phyloP scores from a whole-genome alignment of 169 alveolate genomes.

The Eimeria maxima region DNA sequence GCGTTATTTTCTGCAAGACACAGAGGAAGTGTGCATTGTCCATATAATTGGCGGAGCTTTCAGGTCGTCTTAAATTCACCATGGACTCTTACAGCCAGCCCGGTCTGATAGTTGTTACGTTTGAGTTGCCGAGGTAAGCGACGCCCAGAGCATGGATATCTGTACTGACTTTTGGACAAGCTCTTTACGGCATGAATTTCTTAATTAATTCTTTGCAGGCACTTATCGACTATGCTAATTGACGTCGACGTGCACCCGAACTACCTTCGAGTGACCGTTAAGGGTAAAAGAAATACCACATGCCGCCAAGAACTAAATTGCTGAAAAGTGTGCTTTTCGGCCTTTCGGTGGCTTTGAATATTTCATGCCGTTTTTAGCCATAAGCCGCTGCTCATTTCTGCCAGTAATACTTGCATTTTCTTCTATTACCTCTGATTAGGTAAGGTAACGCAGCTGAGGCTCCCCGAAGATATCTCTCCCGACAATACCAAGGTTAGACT shows the following conservation, averaged over 20 bases:
- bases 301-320: not conserved
- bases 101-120: constrained; percentile 87
- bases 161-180: not conserved
- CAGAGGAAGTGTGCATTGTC: not conserved
- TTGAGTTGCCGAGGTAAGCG: constrained; percentile 88
- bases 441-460: constrained; percentile 78
- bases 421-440: not conserved
- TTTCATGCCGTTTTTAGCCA: not conserved
- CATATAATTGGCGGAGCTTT: not conserved
- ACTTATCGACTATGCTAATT: constrained; percentile 91
- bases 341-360: not conserved
- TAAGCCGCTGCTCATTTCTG: not conserved
- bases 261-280: constrained; percentile 87
- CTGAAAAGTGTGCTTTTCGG: not conserved
- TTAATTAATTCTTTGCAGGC: constrained; percentile 52
- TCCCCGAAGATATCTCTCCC: constrained; percentile 73
- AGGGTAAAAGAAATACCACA: constrained; percentile 42
- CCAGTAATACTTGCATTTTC: not conserved
- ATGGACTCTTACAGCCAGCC: constrained; percentile 89
- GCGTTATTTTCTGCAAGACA: not conserved
- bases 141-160: not conserved
- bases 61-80: constrained; percentile 81
- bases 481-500: constrained; percentile 50
- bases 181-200: not conserved
- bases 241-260: constrained; percentile 93